Conservation (phyloP, 2,329 filamentous ascomycete species). For the Colletotrichum graminicola region DNA sequence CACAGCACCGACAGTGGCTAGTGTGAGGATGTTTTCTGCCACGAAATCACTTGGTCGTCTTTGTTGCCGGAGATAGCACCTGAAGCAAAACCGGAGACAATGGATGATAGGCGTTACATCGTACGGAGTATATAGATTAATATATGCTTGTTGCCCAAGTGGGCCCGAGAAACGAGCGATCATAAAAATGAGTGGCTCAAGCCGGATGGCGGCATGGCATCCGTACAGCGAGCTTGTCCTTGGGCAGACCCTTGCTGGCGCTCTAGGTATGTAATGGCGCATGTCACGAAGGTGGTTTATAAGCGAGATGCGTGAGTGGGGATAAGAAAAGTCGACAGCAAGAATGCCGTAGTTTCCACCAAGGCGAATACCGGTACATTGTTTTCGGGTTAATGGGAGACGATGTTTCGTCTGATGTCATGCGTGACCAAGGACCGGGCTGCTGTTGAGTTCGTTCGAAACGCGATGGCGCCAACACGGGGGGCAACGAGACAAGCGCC, state of each 20-base stretch:
- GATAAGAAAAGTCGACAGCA: neutral
- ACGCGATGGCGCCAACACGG: neutral
- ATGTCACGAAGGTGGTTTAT: slow-evolving; percentile 5
- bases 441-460: neutral
- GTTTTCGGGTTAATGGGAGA: slow-evolving; percentile 19
- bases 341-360: neutral
- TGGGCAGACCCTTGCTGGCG: slow-evolving; percentile 6
- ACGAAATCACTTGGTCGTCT: neutral
- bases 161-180: slow-evolving; percentile 5
- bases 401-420: slow-evolving; percentile 39
- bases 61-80: slow-evolving; percentile 29
- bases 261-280: neutral
- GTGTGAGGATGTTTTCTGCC: slow-evolving; percentile 2
- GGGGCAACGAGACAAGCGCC: neutral
- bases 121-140: neutral
- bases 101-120: slow-evolving; percentile 6
- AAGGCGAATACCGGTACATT: neutral
- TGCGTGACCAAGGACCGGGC: slow-evolving; percentile 10
- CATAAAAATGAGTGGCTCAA: slow-evolving; percentile 9
- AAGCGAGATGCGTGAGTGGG: slow-evolving; percentile 2
- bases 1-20: slow-evolving; percentile 7
- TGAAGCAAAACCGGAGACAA: slow-evolving; percentile 31
- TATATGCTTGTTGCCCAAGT: slow-evolving; percentile 1
- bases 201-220: slow-evolving; percentile 25
- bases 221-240: neutral